Base-by-base conservation (phyloP, 352 stramenopile species). In the Phytophthora citrophthora region DNA sequence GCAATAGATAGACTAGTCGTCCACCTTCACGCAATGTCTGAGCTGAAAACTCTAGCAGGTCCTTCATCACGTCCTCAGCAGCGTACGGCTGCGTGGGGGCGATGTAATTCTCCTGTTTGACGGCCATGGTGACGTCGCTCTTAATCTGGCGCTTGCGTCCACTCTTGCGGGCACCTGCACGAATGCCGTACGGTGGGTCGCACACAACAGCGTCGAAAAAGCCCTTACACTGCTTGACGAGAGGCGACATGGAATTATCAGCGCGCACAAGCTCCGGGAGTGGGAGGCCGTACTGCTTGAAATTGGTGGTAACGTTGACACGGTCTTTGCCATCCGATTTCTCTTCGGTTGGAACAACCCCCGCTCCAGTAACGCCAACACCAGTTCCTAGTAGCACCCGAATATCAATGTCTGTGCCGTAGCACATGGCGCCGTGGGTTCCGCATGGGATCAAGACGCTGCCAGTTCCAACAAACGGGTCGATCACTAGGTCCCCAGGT, bases 381-480 rank as follows among this genome's bases (percentile, higher is more conserved):
- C 83, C 88, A 66, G 93, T 98, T 32, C 97, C 97, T 52, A 97
- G 78, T 3, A 99, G 74, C 41, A 99, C 92, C 15, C 95, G 90
- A 27, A 94, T 93, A 68, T 99, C 97, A 74, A 99, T 99, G 72
- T 99, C 97, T 7, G 93, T 98, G 29, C 97, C 97, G 34, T 98
- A 88, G 69, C 92, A 98, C 62, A 97, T 83, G 2, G 88, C 95
- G 27, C 97, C 97, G 40, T 97, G 88, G 6, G 97, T 88, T 52
- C 91, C 92, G 47, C 93, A 97, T 5, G 95, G 91, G 32, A 99
- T 88, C 20, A 99, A 78, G 46, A 99, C 97, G n/a, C 86, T 97
- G 3, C 96, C 97, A 9, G 97, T 99, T 31, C 97, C 97, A 4
- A 98, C 96, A 73, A 99, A 99, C 16, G 96, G 97, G 81, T 99